Evolutionary conservation across 176 grass and related monocot genomes (phyloP), one percentile per base, ranked within the genome.

Genomic region (Thalia dealbata): DNA sequence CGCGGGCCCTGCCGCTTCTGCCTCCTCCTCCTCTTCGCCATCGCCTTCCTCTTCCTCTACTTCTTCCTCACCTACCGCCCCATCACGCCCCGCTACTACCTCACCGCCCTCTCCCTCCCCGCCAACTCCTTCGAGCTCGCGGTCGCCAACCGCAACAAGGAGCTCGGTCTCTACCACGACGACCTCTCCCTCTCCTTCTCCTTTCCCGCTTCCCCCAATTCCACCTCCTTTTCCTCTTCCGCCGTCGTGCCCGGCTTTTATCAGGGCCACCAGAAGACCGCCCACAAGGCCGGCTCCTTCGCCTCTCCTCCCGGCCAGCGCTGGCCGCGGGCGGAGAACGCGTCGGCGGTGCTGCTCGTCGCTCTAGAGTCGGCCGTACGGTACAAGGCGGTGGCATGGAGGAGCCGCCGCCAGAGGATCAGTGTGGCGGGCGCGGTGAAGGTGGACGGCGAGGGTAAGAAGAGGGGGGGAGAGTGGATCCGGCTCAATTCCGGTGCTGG

Each of bases 221-320:
- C n/a, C 13, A 25, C 55, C 35, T 12, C 59, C 59, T 6, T 14
- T 59, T 11, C 58, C n/a, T 55, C 35, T 56, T 12, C 35, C 23
- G 26, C 75, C 10, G 19, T 25, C 63, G 45, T 68, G 19, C 62
- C 75, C 27, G 75, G 62, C 26, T 77, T 77, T 46, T 77, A 77
- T 48, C 75, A 77, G 75, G 75, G 75, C 62, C 46, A 67, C 19
- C 16, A 42, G 19, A 77, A 55, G 75, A 77, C 75, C 18, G 63
- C 75, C 27, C 11, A 21, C 63, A 77, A 77, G 29, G 4, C 3
- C 2, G 75, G 75, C 27, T 24, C 32, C 50, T 72, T 72, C 45
- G 21, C 70, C 14, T 68, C 65, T n/a, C 42, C 65, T 24, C 19
- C 45, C 27, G 50, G 50, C 16, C 10, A 29, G 45, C 2, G 25